Evolutionary conservation across 2,329 filamentous ascomycete species (phyloP).

Genomic region (Sphaerulina vaccinii): DNA sequence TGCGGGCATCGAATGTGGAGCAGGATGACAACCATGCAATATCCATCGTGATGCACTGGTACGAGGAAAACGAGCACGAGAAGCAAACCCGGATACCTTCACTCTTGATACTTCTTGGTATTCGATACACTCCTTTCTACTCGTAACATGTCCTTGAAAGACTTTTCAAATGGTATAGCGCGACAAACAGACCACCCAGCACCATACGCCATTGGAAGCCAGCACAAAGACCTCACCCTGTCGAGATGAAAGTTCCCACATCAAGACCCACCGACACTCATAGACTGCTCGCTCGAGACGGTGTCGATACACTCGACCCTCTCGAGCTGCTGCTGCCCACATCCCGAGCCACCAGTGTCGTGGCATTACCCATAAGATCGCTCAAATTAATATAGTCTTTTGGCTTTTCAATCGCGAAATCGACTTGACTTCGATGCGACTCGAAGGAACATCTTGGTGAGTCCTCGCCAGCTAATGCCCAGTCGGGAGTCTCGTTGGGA

Average conservation of each 20-base stretch:
- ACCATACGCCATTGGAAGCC: not conserved
- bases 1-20: not conserved
- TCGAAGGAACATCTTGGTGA: conserved; percentile 20
- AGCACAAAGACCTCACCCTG: not conserved
- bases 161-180: conserved; percentile 1
- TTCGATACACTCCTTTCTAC: not conserved
- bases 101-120: conserved; percentile 4
- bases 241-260: not conserved
- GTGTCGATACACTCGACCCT: conserved; percentile 4
- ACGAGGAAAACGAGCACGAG: too few species aligned
- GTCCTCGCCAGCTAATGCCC: conserved; percentile 17
- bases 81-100: too few species aligned
- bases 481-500: conserved; percentile 17
- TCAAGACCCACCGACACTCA: too few species aligned
- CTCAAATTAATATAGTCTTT: conserved; percentile 17
- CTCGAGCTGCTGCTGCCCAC: not conserved
- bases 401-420: conserved; percentile 17
- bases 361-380: conserved; percentile 8
- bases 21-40: too few species aligned
- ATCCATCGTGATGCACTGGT: too few species aligned
- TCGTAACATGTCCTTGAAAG: not conserved
- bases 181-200: not conserved
- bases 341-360: conserved; percentile 3
- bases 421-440: conserved; percentile 12
- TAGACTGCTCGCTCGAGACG: conserved; percentile 7